A percentile compares a stretch with the other conserved stretches of the same genome.
Evolutionary conservation across 768 basidiomycete species (phyloP).

Genomic region (Tulasnella calospora): DNA sequence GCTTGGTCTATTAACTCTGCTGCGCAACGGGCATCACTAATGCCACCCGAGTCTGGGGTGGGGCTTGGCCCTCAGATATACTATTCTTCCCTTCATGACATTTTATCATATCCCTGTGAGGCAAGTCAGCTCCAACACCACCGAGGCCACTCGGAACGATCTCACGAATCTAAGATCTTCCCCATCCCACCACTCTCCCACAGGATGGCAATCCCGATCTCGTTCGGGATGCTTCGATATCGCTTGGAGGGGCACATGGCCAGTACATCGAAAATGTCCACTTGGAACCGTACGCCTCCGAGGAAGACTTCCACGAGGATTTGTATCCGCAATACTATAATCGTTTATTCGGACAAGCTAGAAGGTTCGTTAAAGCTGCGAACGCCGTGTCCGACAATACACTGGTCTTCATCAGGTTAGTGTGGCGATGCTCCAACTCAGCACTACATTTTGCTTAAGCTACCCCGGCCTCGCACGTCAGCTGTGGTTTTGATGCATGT

Average conservation of each 20-base stretch:
- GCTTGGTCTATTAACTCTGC: conserved; percentile 90
- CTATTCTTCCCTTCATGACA: conserved; percentile 92
- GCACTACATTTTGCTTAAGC: conserved; percentile 14
- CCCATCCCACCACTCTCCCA: background rate
- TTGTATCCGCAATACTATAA: conserved; percentile 67
- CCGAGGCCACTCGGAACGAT: background rate
- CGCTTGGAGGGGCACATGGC: conserved; percentile 71
- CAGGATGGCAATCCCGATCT: conserved; percentile 76
- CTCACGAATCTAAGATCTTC: conserved; percentile 1
- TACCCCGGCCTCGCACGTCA: conserved; percentile 33
- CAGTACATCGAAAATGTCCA: conserved; percentile 87
- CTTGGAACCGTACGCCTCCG: conserved; percentile 63
- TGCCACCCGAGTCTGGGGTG: conserved; percentile 43
- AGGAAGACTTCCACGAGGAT: conserved; percentile 67
- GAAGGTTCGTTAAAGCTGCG: conserved; percentile 64
- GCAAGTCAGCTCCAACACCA: conserved; percentile 38
- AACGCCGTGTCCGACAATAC: conserved; percentile 57
- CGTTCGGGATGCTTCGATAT: conserved; percentile 82
- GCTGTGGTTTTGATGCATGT: conserved; percentile 92
- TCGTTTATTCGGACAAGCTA: conserved; percentile 59
- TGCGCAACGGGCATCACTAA: conserved; percentile 63
- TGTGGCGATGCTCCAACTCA: conserved; percentile 11
- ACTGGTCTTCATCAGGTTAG: conserved; percentile 80
- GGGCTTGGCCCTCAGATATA: conserved; percentile 47
- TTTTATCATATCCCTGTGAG: conserved; percentile 89